Evolutionary conservation across 2,329 filamentous ascomycete species (phyloP).

Genomic region (Penicillium sp.): DNA sequence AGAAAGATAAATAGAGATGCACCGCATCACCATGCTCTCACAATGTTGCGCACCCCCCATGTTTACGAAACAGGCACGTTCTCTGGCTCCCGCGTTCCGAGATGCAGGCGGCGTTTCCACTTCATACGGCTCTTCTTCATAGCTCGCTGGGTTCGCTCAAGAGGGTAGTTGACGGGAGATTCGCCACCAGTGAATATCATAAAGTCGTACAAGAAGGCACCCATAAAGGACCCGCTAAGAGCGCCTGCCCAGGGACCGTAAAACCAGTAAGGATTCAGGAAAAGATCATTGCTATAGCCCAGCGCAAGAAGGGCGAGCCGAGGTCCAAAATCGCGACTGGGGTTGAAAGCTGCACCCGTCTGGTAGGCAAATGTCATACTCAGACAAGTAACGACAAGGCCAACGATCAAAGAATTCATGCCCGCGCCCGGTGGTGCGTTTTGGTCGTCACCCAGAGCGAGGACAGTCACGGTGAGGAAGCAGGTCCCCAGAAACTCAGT

Average conservation of each 20-base stretch:
- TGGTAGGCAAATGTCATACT: conserved; percentile 48
- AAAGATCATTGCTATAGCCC: conserved; percentile 48
- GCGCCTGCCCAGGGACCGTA: conserved; percentile 49
- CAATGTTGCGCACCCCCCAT: neutral
- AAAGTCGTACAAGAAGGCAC: conserved; percentile 55
- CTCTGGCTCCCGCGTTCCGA: conserved; percentile 8
- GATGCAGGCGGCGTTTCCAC: conserved; percentile 35
- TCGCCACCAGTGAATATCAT: conserved; percentile 55
- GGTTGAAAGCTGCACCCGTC: conserved; percentile 53
- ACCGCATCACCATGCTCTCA: no score
- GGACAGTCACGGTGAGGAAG: conserved; percentile 45
- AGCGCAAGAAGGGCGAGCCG: conserved; percentile 49
- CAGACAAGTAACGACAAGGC: conserved; percentile 42
- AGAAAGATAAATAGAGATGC: no score
- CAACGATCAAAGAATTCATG: conserved; percentile 55
- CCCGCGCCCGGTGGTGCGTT: conserved; percentile 54
- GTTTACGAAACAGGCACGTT: neutral
- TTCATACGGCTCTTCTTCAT: conserved; percentile 48
- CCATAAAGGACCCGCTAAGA: conserved; percentile 43
- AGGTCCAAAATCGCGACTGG: conserved; percentile 54
- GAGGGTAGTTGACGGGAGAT: conserved; percentile 55
- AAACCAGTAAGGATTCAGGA: conserved; percentile 50
- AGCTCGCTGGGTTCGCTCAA: conserved; percentile 44
- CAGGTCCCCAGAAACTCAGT: conserved; percentile 51
- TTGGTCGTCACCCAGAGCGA: conserved; percentile 51